Conservation (phyloP, 495 filamentous ascomycete species). For the Friedmanniomyces endolithicus region DNA sequence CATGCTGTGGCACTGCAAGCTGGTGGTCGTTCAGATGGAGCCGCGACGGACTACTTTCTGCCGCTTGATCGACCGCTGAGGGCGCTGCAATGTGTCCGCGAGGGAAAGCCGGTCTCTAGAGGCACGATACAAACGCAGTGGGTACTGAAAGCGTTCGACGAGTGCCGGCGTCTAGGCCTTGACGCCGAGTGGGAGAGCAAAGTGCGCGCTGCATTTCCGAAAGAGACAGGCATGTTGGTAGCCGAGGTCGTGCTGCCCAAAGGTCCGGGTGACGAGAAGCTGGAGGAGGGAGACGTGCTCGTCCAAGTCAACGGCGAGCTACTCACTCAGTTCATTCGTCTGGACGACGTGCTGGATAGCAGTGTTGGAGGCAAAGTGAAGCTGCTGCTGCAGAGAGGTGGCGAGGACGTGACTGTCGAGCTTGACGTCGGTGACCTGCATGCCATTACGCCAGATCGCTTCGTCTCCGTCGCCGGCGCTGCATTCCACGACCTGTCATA, state of each 20-base stretch:
- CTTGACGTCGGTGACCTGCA: constrained; percentile 83
- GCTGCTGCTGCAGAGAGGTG: constrained; percentile 75
- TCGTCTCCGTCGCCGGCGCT: constrained; percentile 82
- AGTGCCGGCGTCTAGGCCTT: constrained; percentile 83
- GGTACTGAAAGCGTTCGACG: constrained; percentile 92
- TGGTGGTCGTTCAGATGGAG: constrained; percentile 83
- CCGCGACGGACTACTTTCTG: constrained; percentile 95
- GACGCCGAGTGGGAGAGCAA: constrained; percentile 73
- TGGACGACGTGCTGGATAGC: constrained; percentile 90
- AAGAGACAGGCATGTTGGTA: constrained; percentile 91
- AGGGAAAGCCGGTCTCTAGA: constrained; percentile 58
- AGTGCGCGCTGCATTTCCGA: constrained; percentile 69
- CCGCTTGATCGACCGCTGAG: constrained; percentile 80
- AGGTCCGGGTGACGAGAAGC: constrained; percentile 69
- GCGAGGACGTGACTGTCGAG: constrained; percentile 74
- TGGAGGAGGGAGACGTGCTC: constrained; percentile 93
- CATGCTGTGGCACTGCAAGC: constrained; percentile 89
- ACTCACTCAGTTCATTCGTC: constrained; percentile 79
- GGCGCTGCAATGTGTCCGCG: constrained; percentile 73
- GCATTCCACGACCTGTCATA: constrained; percentile 95
- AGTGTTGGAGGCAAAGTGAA: constrained; percentile 63
- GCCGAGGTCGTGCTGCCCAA: constrained; percentile 89
- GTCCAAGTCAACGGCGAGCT: constrained; percentile 89
- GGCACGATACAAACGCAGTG: constrained; percentile 98
- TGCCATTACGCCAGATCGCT: constrained; percentile 87